Evolutionary conservation across 1,284 basidiomycete species (phyloP).

Genomic region (Ceratobasidium sp.): DNA sequence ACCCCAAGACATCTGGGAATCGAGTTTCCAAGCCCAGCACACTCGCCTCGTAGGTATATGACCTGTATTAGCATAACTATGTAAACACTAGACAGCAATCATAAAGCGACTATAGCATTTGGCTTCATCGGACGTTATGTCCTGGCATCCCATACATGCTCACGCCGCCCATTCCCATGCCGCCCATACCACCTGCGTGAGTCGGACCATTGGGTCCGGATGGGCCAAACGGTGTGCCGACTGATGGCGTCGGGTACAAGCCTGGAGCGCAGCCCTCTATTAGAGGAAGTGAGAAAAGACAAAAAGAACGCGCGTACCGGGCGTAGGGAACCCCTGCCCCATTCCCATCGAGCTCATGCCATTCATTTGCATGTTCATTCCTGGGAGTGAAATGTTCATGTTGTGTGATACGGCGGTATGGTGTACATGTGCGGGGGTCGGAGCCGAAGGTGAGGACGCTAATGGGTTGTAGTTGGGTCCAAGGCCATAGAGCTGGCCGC

Average conservation of each 20-base stretch:
- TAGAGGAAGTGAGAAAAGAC: background rate
- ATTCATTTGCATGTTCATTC: constrained; percentile 39
- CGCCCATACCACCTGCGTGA: constrained; percentile 32
- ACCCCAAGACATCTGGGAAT: background rate
- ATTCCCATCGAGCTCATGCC: constrained; percentile 35
- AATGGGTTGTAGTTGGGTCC: constrained; percentile 39
- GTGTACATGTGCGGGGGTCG: constrained; percentile 33
- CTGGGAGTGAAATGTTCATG: constrained; percentile 33
- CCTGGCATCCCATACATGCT: constrained; percentile 39
- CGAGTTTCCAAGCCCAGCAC: background rate
- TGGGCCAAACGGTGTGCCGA: constrained; percentile 29
- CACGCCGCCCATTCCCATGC: constrained; percentile 35
- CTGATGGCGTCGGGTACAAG: constrained; percentile 19
- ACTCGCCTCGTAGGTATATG: background rate
- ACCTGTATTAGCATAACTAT: constrained; percentile 21
- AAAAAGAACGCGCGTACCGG: background rate
- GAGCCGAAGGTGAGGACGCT: constrained; percentile 32
- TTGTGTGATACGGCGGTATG: constrained; percentile 36
- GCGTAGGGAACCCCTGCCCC: constrained; percentile 31
- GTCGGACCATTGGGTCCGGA: constrained; percentile 25
- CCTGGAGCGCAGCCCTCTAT: background rate
- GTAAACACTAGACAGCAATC: constrained; percentile 11
- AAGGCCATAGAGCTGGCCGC: constrained; percentile 33
- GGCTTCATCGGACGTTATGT: constrained; percentile 30
- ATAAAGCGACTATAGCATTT: constrained; percentile 4